Evolutionary conservation across 495 filamentous ascomycete genomes (phyloP).

Genomic region (Wilcoxina mikolae): DNA sequence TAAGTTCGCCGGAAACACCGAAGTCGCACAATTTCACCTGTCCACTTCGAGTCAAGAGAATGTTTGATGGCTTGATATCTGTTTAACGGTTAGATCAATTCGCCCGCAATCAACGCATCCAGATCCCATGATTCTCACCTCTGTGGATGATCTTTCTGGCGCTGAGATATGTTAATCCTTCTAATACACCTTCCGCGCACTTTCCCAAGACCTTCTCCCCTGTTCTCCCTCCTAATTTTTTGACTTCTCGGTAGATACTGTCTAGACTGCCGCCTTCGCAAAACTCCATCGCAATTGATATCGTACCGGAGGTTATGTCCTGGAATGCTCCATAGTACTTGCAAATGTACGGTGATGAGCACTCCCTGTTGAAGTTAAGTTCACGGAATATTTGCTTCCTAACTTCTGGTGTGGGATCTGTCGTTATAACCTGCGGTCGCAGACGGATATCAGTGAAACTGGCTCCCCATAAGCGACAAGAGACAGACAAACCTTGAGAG

Average conservation of each 20-base stretch:
- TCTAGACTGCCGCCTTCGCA: conserved; percentile 93
- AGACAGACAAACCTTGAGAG: conserved; percentile 60
- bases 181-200: conserved; percentile 86
- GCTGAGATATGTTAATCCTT: conserved; percentile 91
- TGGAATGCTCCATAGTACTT: conserved; percentile 93
- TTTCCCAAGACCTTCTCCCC: conserved; percentile 98
- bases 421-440: conserved; percentile 65
- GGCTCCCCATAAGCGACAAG: neutral
- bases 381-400: conserved; percentile 96
- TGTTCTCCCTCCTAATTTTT: conserved; percentile 81
- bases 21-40: conserved; percentile 98
- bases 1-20: conserved; percentile 87
- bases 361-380: conserved; percentile 92
- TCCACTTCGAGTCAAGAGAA: conserved; percentile 79
- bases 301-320: conserved; percentile 82
- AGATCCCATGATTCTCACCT: conserved; percentile 31
- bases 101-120: neutral
- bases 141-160: conserved; percentile 93
- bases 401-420: conserved; percentile 90
- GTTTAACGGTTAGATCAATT: conserved; percentile 3
- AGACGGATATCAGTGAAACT: conserved; percentile 2
- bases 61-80: conserved; percentile 98
- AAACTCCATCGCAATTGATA: conserved; percentile 97
- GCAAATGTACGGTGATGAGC: conserved; percentile 85
- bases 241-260: conserved; percentile 92